phyloP scores from a whole-genome alignment of 2,329 filamentous ascomycete species.

The Hypoxylon sp. region DNA sequence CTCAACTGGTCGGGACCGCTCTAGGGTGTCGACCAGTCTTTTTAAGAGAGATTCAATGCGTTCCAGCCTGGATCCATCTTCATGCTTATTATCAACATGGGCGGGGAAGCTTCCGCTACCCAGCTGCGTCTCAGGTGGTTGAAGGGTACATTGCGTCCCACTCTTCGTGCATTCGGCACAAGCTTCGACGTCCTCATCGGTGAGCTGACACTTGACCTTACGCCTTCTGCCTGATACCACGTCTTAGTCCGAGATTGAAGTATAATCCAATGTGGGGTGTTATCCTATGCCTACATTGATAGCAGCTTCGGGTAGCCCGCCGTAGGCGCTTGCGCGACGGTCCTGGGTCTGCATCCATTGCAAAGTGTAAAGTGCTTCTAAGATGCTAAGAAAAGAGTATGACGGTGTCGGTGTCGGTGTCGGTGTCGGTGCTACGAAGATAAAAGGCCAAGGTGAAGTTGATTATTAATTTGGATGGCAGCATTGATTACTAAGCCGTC shows the following conservation, averaged over 20 bases:
- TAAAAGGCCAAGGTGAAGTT: not conserved
- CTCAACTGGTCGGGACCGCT: slow-evolving; percentile 1
- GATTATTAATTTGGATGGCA: not conserved
- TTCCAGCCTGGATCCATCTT: slow-evolving; percentile 16
- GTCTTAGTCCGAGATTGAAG: not conserved
- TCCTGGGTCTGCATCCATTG: slow-evolving; percentile 14
- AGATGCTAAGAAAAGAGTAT: not conserved
- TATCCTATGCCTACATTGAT: slow-evolving; percentile 22
- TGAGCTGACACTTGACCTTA: slow-evolving; percentile 29
- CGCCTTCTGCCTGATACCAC: slow-evolving; percentile 20
- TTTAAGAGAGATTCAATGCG: slow-evolving; percentile 26
- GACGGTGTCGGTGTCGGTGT: too few species aligned
- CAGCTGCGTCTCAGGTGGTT: slow-evolving; percentile 2
- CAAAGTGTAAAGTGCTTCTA: not conserved
- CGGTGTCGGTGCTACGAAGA: too few species aligned
- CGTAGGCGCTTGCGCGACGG: slow-evolving; percentile 16
- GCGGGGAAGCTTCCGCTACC: not conserved
- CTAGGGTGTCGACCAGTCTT: slow-evolving; percentile 8
- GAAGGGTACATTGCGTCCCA: slow-evolving; percentile 11
- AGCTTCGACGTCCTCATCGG: slow-evolving; percentile 19
- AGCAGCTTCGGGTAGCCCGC: slow-evolving; percentile 20
- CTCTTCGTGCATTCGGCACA: slow-evolving; percentile 21
- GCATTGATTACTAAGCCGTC: not conserved
- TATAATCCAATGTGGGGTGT: not conserved
- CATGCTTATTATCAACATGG: not conserved